Evolutionary conservation across 192 early-diverging fungal species (phyloP), one percentile per base, ranked within the genome.

Genomic region (Umbelopsis ramanniana): DNA sequence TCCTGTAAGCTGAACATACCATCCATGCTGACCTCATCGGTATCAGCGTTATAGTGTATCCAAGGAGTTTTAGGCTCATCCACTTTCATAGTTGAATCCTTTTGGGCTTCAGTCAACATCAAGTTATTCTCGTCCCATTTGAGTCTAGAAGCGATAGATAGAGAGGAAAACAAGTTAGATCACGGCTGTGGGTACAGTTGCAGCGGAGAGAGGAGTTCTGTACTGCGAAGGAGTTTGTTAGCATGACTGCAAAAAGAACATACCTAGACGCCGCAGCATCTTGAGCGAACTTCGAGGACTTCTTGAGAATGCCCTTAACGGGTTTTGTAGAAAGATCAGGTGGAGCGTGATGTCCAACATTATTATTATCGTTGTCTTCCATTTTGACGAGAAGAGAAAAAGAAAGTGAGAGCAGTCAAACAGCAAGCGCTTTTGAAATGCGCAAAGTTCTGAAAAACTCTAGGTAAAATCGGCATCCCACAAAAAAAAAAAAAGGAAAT

Each of bases 81-180:
- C 7, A 98, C 94, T 82, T 98, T 98, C 98, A 99, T 99, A 38
- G 92, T 97, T 21, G 92, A 83, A 67, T 90, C 89, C 80, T 96
- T 96, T 75, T 95, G 89, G 6, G 92, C 88, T 77, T 99, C 97
- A 1, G 95, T 96, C 6, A 94, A 79, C 73, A 87, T 83, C 46
- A 99, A 70, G 79, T 94, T 97, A 74, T 96, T 95, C 83, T 99
- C 96, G 77, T 97, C 95, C 95, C 96, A 97, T 70, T 88, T 90
- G 75, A 97, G 82, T 53, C 95, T 90, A 12, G 37, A 1, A 29
- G 15, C 3, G 0, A 22, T 47, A 23, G 68, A 22, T 8, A 67
- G 4, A 47, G 35, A 70, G 19, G 68, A 68, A 76, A 76, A 37
- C 19, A 54, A 33, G 69, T 54, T 33, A 55, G 11, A 35, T 2